Evolutionary conservation across 2,329 filamentous ascomycete genomes (phyloP).

Genomic region (Mollisiaceae sp.): DNA sequence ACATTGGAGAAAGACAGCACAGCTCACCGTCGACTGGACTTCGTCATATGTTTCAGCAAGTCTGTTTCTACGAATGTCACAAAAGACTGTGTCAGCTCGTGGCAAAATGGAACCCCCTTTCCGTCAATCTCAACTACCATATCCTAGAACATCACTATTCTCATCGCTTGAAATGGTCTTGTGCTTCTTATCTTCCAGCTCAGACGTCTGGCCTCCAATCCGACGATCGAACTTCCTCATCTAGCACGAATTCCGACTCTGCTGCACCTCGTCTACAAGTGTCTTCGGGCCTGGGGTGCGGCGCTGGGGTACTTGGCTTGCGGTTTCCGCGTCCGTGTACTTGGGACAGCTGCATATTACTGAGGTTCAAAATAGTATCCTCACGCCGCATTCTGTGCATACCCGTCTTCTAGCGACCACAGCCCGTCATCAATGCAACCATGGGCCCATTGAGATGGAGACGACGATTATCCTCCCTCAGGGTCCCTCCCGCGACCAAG

Average conservation of each 20-base stretch:
- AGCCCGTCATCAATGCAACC: background rate
- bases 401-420: background rate
- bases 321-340: background rate
- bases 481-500: background rate
- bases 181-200: background rate
- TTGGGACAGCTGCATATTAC: conserved; percentile 5
- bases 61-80: background rate
- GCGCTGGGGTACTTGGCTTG: background rate
- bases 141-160: background rate
- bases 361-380: conserved; percentile 2
- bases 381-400: conserved; percentile 7
- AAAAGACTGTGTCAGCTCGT: background rate
- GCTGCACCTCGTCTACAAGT: background rate
- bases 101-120: background rate
- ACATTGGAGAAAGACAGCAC: background rate
- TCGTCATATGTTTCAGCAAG: background rate
- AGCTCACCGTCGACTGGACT: background rate
- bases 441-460: conserved; percentile 1
- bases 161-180: background rate
- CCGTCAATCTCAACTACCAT: background rate
- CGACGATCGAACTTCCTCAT: conserved; percentile 4
- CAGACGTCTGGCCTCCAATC: background rate
- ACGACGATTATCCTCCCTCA: background rate
- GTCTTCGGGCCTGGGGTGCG: background rate
- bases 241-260: background rate